These are phyloP conservation scores for Nakaseomyces kungkrabaensis DNA, from an alignment of 1,139 yeast genomes.

Conservation along the genomic window DNA sequence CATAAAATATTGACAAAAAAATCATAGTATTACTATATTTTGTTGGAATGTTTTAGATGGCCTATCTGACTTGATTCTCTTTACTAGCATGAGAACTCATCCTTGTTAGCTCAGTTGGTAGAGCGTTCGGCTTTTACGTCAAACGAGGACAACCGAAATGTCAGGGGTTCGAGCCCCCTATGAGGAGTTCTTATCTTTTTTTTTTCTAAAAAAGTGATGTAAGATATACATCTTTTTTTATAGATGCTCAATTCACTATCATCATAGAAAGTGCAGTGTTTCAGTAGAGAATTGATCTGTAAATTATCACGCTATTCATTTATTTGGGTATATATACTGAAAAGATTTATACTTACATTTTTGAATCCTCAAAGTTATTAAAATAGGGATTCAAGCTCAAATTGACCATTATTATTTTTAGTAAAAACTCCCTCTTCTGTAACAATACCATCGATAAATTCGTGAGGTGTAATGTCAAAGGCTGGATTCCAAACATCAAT, in stretches of 20 bases:
- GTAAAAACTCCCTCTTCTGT: constrained; percentile 59
- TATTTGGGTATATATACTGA: no score
- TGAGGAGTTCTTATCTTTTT: constrained; percentile 28
- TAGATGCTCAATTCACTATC: no score
- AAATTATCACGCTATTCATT: no score
- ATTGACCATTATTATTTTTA: constrained; percentile 39
- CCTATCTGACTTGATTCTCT: no score
- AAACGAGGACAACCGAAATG: constrained; percentile 30
- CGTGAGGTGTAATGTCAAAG: constrained; percentile 84
- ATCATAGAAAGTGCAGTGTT: no score
- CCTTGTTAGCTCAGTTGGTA: constrained; percentile 32
- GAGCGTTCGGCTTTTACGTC: constrained; percentile 31
- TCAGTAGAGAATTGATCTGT: no score
- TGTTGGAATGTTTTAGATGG: no score
- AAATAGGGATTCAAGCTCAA: constrained; percentile 30
- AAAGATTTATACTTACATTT: no score
- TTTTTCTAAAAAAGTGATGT: neutral
- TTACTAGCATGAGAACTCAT: constrained; percentile 20
- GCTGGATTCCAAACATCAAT: constrained; percentile 93
- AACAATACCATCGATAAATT: constrained; percentile 74
- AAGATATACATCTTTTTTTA: no score
- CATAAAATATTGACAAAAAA: no score
- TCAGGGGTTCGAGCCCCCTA: constrained; percentile 35
- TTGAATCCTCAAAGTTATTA: neutral
- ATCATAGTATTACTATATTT: no score